phyloP scores from a whole-genome alignment of 352 stramenopile genomes.

The Phytopythium cucurbitacearum region DNA sequence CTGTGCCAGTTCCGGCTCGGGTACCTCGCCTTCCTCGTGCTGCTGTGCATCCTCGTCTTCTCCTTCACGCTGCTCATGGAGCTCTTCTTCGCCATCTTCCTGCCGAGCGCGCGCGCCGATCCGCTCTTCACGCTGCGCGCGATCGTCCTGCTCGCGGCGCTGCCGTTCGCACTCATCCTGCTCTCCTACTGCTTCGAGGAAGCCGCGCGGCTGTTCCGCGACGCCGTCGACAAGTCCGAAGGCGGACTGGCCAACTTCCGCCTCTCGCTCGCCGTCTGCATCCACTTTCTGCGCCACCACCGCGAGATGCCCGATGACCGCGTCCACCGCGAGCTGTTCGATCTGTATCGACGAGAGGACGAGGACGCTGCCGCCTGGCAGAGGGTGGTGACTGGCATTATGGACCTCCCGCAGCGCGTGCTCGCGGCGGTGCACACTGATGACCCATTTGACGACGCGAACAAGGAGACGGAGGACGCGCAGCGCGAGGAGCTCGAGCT shows the following conservation, averaged over 20 bases:
- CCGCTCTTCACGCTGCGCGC: slow-evolving; percentile 69
- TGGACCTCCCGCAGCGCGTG: slow-evolving; percentile 30
- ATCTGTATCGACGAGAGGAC: slow-evolving; percentile 45
- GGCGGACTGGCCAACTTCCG: slow-evolving; percentile 80
- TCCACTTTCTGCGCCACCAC: slow-evolving; percentile 80
- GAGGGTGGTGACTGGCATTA: slow-evolving; percentile 34
- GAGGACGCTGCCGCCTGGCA: slow-evolving; percentile 65
- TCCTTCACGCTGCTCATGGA: slow-evolving; percentile 88
- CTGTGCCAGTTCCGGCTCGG: slow-evolving; percentile 83
- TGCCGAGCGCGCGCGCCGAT: slow-evolving; percentile 69
- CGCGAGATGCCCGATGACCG: slow-evolving; percentile 79
- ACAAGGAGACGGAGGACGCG: slow-evolving; percentile 70
- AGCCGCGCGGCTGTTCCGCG: slow-evolving; percentile 71
- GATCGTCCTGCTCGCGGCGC: slow-evolving; percentile 55
- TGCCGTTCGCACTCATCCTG: slow-evolving; percentile 77
- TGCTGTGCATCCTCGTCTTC: slow-evolving; percentile 90
- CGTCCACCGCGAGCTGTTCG: slow-evolving; percentile 44
- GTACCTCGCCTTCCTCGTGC: slow-evolving; percentile 86
- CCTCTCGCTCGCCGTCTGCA: slow-evolving; percentile 75
- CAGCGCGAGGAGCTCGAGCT: slow-evolving; percentile 61
- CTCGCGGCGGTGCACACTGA: slow-evolving; percentile 42
- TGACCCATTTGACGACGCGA: slow-evolving; percentile 74
- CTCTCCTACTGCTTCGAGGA: slow-evolving; percentile 89
- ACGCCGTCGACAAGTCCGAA: slow-evolving; percentile 84
- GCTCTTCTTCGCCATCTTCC: slow-evolving; percentile 89